A percentile compares a stretch with the other conserved stretches of the same genome.
Conservation (phyloP, 441 rosid species). For the Croton setiger region DNA sequence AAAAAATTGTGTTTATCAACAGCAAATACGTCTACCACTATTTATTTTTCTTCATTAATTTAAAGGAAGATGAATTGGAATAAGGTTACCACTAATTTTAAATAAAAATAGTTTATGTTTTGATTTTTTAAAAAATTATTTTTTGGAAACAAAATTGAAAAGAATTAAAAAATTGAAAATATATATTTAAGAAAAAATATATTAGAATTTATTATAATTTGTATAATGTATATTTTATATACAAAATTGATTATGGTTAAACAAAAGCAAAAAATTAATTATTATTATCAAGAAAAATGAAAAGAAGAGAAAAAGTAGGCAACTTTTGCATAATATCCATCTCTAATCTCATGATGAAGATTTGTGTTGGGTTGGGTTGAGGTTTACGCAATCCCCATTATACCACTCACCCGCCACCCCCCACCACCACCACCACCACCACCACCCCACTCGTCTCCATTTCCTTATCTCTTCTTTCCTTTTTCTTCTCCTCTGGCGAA, state of each 20-base stretch:
- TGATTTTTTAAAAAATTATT: too few relatives aligned
- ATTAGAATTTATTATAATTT: too few relatives aligned
- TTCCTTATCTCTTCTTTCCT: not conserved
- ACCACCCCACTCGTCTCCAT: constrained; percentile 6
- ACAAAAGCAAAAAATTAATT: not conserved
- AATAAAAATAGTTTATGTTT: too few relatives aligned
- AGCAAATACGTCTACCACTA: too few relatives aligned
- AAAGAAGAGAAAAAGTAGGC: constrained; percentile 10
- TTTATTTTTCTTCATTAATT: too few relatives aligned
- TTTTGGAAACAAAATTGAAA: too few relatives aligned
- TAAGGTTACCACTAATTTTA: too few relatives aligned
- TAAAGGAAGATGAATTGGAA: too few relatives aligned
- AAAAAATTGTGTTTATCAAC: too few relatives aligned
- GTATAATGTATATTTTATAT: too few relatives aligned
- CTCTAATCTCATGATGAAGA: constrained; percentile 17
- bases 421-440: not conserved
- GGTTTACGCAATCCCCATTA: constrained; percentile 44
- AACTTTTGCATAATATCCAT: constrained; percentile 10
- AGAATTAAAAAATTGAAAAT: too few relatives aligned
- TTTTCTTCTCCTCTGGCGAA: not conserved
- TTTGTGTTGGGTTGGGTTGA: constrained; percentile 49
- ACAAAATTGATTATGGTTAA: not conserved
- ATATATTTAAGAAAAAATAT: too few relatives aligned
- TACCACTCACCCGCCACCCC: constrained; percentile 7
- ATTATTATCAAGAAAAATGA: not conserved